Evolutionary conservation across 106 monocot genomes (phyloP).

Genomic region (Allium cepa): DNA sequence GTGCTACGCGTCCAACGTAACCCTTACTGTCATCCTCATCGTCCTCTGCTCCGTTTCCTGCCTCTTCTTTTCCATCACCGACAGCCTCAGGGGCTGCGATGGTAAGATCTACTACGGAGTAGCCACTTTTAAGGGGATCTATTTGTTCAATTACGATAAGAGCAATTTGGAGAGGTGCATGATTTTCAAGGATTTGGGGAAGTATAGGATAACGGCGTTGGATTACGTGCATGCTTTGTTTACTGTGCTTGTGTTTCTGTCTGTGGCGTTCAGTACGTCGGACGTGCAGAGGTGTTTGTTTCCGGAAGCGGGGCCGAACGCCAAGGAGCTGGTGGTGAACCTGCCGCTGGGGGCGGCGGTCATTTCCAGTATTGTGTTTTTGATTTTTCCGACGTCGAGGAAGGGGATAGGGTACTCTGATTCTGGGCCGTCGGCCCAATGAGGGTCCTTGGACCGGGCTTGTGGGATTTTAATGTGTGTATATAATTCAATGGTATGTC

Average conservation of each 20-base stretch:
- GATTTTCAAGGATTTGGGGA: slow-evolving; percentile 13
- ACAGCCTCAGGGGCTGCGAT: slow-evolving; percentile 26
- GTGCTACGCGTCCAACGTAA: slow-evolving; percentile 39
- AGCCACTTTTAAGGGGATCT: slow-evolving; percentile 27
- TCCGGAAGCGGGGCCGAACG: slow-evolving; percentile 5
- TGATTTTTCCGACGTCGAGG: slow-evolving; percentile 43
- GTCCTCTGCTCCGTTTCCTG: slow-evolving; percentile 26
- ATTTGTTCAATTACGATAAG: slow-evolving; percentile 33
- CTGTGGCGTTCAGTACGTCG: slow-evolving; percentile 30
- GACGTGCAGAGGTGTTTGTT: slow-evolving; percentile 42
- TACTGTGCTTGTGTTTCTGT: slow-evolving; percentile 28
- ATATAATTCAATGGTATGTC: too few species aligned
- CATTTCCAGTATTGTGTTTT: slow-evolving; percentile 39
- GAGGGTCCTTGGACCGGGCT: too few species aligned
- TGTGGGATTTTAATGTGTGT: too few species aligned
- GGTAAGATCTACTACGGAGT: slow-evolving; percentile 45
- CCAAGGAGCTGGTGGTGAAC: slow-evolving; percentile 36
- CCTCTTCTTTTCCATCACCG: slow-evolving; percentile 59
- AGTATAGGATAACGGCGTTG: slow-evolving; percentile 13
- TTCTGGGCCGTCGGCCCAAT: background rate
- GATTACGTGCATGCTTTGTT: slow-evolving; percentile 51
- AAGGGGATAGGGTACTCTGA: slow-evolving; percentile 53
- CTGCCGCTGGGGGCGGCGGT: slow-evolving; percentile 53
- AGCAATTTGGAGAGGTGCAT: slow-evolving; percentile 1
- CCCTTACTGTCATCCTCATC: slow-evolving; percentile 31